These are phyloP conservation scores for Obelidium mucronatum DNA, from an alignment of 192 early-diverging fungal genomes.

Conservation along the genomic window DNA sequence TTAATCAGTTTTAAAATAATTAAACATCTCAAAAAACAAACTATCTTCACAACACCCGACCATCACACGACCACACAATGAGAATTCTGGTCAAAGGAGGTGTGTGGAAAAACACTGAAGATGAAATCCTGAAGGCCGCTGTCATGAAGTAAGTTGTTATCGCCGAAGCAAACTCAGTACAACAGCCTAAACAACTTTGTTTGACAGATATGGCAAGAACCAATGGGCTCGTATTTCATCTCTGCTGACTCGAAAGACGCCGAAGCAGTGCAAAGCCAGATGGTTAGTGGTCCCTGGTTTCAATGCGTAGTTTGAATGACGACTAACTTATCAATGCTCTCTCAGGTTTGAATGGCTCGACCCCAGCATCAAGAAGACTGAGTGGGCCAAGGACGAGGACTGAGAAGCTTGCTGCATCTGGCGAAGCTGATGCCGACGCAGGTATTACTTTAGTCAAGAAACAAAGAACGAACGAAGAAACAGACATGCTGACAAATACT, in stretches of 20 bases:
- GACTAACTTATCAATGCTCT: neutral
- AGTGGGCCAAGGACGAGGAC: constrained; percentile 99
- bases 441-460: constrained; percentile 2
- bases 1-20: neutral
- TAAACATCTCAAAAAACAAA: neutral
- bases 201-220: constrained; percentile 91
- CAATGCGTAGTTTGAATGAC: neutral
- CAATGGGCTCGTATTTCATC: constrained; percentile 99
- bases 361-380: constrained; percentile 98
- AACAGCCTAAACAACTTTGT: neutral
- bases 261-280: constrained; percentile 98
- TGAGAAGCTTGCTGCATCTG: constrained; percentile 95
- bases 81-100: constrained; percentile 81
- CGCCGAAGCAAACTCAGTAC: constrained; percentile 34
- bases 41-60: too few species aligned
- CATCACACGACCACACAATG: constrained; percentile 26
- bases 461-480: neutral
- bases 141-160: constrained; percentile 76
- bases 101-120: constrained; percentile 99
- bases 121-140: constrained; percentile 95
- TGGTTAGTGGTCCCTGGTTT: too few species aligned
- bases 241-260: constrained; percentile 90
- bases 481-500: too few species aligned
- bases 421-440: constrained; percentile 99
- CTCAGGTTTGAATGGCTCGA: constrained; percentile 91